These are phyloP conservation scores for Aschersonia sp. DNA, from an alignment of 2,329 filamentous ascomycete genomes.

Conservation along the genomic window DNA sequence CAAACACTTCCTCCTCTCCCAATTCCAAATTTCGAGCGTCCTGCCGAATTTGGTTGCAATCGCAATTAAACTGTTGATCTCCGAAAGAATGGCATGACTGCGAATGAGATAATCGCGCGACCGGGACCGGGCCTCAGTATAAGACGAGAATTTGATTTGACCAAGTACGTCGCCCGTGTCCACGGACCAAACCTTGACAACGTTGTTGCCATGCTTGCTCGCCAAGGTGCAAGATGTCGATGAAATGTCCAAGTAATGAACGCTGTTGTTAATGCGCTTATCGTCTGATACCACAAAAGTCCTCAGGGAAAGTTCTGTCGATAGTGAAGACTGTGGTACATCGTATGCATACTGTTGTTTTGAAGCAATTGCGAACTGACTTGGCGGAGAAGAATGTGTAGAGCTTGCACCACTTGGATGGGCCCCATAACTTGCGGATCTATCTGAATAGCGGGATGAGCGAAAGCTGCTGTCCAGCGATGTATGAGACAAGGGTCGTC, in stretches of 20 bases:
- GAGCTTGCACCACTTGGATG: neutral
- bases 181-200: slow-evolving; percentile 80
- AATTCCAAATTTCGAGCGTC: slow-evolving; percentile 24
- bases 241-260: slow-evolving; percentile 22
- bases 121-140: slow-evolving; percentile 21
- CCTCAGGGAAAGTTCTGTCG: slow-evolving; percentile 7
- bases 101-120: slow-evolving; percentile 27
- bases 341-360: neutral
- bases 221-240: slow-evolving; percentile 17
- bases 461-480: slow-evolving; percentile 1
- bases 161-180: slow-evolving; percentile 62
- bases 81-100: slow-evolving; percentile 25
- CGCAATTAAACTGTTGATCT: slow-evolving; percentile 20
- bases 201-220: slow-evolving; percentile 41
- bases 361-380: neutral
- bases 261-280: slow-evolving; percentile 16
- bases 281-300: slow-evolving; percentile 11
- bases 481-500: slow-evolving; percentile 1
- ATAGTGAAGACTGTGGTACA: neutral
- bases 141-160: slow-evolving; percentile 22
- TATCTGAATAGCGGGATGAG: slow-evolving; percentile 4
- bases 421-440: neutral
- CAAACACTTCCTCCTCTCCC: slow-evolving; percentile 22
- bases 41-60: slow-evolving; percentile 24
- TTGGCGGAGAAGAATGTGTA: neutral